Evolutionary conservation across 257 asterid genomes (phyloP).

Genomic region (Salvia miltiorrhiza): DNA sequence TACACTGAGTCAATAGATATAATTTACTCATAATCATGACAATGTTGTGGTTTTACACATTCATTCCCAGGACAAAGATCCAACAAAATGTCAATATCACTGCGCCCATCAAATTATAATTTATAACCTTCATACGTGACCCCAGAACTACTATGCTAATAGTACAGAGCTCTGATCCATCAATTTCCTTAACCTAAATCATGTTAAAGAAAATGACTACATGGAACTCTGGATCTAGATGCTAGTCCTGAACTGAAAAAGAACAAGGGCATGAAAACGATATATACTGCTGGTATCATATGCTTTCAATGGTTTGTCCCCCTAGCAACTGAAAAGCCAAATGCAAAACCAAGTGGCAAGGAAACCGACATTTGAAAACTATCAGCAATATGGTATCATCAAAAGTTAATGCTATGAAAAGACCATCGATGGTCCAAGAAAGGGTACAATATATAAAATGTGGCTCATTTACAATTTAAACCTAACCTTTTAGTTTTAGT

Average conservation of each 20-base stretch:
- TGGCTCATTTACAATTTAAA: not conserved
- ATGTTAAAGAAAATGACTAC: not conserved
- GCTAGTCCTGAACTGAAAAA: not conserved
- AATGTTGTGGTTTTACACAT: not conserved
- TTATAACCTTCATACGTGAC: too few species aligned
- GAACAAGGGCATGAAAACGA: not conserved
- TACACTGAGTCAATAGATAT: not conserved
- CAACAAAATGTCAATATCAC: not conserved
- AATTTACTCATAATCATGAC: not conserved
- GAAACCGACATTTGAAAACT: not conserved
- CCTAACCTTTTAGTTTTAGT: not conserved
- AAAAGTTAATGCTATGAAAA: not conserved
- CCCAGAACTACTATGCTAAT: not conserved
- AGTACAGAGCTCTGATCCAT: not conserved
- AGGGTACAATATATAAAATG: not conserved
- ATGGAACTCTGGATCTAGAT: not conserved
- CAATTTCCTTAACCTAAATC: not conserved
- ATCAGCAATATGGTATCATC: not conserved
- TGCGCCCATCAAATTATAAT: not conserved
- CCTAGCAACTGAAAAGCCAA: not conserved
- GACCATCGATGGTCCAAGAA: not conserved
- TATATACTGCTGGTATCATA: not conserved
- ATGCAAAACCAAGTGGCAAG: constrained; percentile 6
- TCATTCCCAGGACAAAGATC: not conserved
- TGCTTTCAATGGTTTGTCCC: not conserved